Conservation (phyloP, 169 alveolate genomes). For the Amoebophrya sp. region DNA sequence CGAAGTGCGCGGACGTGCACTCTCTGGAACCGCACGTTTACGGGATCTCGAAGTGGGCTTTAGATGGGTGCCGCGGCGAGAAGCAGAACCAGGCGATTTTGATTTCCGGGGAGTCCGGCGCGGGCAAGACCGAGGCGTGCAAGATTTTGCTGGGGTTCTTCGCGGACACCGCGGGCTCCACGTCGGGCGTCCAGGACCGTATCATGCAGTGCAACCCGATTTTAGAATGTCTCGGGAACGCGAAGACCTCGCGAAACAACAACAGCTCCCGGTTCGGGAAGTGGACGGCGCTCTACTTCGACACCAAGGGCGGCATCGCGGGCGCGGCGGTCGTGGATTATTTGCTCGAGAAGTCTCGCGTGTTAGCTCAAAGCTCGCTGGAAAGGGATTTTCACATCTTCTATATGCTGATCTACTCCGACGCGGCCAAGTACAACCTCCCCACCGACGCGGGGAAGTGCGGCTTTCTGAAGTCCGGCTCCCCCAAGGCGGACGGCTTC, state of each 20-base stretch:
- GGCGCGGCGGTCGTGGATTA: slow-evolving; percentile 45
- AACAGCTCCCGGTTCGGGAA: slow-evolving; percentile 73
- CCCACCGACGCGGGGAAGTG: not conserved
- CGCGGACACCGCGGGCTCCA: slow-evolving; percentile 18
- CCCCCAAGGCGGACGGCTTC: not conserved
- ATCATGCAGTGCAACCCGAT: slow-evolving; percentile 62
- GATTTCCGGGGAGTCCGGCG: slow-evolving; percentile 74
- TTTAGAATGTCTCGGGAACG: slow-evolving; percentile 65
- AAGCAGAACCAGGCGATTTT: slow-evolving; percentile 56
- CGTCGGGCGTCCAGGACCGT: slow-evolving; percentile 42
- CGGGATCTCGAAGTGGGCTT: not conserved
- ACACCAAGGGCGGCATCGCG: slow-evolving; percentile 28
- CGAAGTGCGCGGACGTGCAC: not conserved
- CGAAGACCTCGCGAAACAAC: slow-evolving; percentile 62
- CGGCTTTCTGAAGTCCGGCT: not conserved
- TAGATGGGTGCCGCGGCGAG: not conserved
- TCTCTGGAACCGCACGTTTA: not conserved
- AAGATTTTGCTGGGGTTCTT: slow-evolving; percentile 41
- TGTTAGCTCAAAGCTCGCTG: slow-evolving; percentile 36
- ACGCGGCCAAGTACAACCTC: not conserved
- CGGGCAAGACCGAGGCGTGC: slow-evolving; percentile 78
- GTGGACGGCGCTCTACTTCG: slow-evolving; percentile 43
- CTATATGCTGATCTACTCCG: slow-evolving; percentile 42
- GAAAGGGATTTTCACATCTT: slow-evolving; percentile 93
- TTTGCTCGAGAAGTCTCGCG: not conserved